phyloP scores from a whole-genome alignment of 768 basidiomycete species.

The Termitomyces sp. region DNA sequence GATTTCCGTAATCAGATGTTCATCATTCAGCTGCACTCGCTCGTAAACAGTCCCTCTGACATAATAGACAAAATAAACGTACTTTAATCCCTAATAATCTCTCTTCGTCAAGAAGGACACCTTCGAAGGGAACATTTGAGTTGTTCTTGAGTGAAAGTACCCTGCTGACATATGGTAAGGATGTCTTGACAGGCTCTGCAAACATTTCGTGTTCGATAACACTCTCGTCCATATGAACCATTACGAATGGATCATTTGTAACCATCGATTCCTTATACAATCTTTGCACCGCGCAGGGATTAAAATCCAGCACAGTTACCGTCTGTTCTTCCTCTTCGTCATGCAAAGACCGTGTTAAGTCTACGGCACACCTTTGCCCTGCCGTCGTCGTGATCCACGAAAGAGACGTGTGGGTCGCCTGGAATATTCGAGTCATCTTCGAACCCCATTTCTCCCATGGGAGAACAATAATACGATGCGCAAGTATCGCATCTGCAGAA shows the following conservation, averaged over 20 bases:
- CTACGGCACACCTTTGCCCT: neutral
- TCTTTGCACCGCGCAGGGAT: neutral
- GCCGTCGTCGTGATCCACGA: constrained; percentile 1
- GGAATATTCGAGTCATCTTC: neutral
- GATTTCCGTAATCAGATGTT: neutral
- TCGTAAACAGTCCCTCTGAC: neutral
- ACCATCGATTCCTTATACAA: neutral
- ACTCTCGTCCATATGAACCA: neutral
- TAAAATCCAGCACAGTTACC: neutral
- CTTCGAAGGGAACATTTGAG: neutral
- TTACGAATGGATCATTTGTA: too few species aligned
- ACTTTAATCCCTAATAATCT: neutral
- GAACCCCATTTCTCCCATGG: neutral
- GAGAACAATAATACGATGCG: neutral
- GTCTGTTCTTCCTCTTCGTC: neutral
- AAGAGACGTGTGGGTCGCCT: neutral
- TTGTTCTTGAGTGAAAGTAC: neutral
- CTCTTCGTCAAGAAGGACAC: neutral
- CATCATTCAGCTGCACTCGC: neutral
- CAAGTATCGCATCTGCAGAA: neutral
- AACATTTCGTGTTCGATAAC: neutral
- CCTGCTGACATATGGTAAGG: neutral
- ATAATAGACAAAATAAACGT: neutral
- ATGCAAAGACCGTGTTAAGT: neutral
- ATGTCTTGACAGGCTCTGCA: neutral